Conservation (phyloP, 257 asterid genomes). For the Ligustrum vulgare region DNA sequence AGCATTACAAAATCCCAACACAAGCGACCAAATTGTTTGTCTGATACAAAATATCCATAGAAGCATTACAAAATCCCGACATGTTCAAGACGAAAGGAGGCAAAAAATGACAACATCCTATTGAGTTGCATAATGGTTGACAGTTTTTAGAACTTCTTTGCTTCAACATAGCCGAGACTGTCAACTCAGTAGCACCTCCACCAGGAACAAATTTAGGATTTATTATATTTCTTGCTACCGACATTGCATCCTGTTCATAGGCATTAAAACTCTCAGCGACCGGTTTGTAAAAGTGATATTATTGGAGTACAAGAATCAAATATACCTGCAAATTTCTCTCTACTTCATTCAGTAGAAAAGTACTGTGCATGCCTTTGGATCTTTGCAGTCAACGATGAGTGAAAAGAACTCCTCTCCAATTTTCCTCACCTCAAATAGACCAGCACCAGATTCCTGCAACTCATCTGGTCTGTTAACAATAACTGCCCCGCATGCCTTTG, state of each 20-base stretch:
- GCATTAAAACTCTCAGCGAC: slow-evolving; percentile 20
- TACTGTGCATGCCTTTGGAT: slow-evolving; percentile 93
- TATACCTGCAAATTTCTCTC: slow-evolving; percentile 93
- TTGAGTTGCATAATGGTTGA: too few species aligned
- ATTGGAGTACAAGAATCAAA: slow-evolving; percentile 3
- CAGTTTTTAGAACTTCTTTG: slow-evolving; percentile 87
- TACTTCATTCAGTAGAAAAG: slow-evolving; percentile 89
- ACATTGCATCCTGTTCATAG: slow-evolving; percentile 81
- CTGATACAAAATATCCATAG: too few species aligned
- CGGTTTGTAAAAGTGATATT: neutral
- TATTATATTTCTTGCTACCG: slow-evolving; percentile 91
- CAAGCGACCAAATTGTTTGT: too few species aligned
- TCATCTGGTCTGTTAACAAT: slow-evolving; percentile 96
- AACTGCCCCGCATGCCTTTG: slow-evolving; percentile 96
- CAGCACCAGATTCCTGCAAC: slow-evolving; percentile 96
- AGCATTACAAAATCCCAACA: too few species aligned
- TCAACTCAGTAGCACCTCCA: slow-evolving; percentile 96
- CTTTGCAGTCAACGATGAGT: slow-evolving; percentile 81
- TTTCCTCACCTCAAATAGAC: slow-evolving; percentile 88
- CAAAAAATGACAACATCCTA: too few species aligned
- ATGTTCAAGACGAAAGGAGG: too few species aligned
- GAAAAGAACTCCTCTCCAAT: slow-evolving; percentile 93
- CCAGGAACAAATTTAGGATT: slow-evolving; percentile 97
- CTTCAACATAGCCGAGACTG: slow-evolving; percentile 88
- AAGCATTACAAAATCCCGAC: too few species aligned